phyloP scores from a whole-genome alignment of 2,329 filamentous ascomycete species.

The Alternaria arbusti region DNA sequence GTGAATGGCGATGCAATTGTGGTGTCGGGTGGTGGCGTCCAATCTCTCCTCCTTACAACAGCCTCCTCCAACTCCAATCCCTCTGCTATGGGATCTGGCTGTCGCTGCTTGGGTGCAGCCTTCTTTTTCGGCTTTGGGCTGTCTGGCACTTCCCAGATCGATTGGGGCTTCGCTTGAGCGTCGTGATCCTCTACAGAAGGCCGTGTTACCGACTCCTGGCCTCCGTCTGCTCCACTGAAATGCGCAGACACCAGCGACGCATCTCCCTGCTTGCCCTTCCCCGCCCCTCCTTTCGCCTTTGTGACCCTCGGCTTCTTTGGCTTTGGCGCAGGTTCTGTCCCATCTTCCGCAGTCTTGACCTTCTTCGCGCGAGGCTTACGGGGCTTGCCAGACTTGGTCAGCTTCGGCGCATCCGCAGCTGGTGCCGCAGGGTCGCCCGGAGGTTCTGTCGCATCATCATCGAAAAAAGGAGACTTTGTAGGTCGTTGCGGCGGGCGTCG shows the following conservation, averaged over 20 bases:
- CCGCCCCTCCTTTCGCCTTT: constrained; percentile 25
- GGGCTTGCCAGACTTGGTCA: constrained; percentile 33
- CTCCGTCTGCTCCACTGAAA: constrained; percentile 13
- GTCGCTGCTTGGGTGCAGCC: constrained; percentile 17
- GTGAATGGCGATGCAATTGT: constrained; percentile 13
- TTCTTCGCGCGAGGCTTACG: constrained; percentile 43
- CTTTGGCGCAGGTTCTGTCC: constrained; percentile 23
- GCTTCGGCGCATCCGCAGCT: constrained; percentile 12
- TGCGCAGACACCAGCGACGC: constrained; percentile 30
- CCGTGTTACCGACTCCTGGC: background rate
- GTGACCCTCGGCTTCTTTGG: constrained; percentile 32
- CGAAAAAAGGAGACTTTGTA: constrained; percentile 32
- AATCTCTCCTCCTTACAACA: constrained; percentile 38
- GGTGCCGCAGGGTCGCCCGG: constrained; percentile 5
- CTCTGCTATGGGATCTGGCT: constrained; percentile 9
- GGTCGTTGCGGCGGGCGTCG: constrained; percentile 12
- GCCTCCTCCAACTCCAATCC: constrained; percentile 39
- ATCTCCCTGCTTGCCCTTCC: constrained; percentile 21
- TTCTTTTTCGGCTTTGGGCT: constrained; percentile 25
- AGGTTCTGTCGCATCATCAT: constrained; percentile 9
- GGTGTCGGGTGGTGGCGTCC: constrained; percentile 47
- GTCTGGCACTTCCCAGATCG: constrained; percentile 35
- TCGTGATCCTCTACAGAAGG: background rate
- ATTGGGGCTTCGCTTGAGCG: constrained; percentile 4
- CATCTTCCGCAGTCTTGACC: constrained; percentile 15